Base-by-base conservation (phyloP, 2,329 filamentous ascomycete species). In the Paracamarosporium sp. region DNA sequence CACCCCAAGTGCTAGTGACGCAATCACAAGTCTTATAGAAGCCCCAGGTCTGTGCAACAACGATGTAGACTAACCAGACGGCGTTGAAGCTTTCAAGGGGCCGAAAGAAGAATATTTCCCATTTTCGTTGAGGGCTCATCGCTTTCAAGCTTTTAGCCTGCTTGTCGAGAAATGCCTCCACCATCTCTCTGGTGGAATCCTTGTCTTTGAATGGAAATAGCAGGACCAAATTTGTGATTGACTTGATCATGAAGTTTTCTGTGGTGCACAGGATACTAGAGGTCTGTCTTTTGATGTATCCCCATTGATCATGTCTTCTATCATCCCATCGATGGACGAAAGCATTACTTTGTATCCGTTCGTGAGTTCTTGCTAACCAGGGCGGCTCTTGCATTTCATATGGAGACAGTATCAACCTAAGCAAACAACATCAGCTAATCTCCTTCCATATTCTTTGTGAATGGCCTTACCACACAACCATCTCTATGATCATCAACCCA, bases 1-100 rank as follows among this genome's bases (percentile, higher is more conserved):
- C 60, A 0, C 63, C 73, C 76, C 78, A 80, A 5, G 56, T 67
- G 20, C 74, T 76, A 2, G 76, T 73, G 44, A 77, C 71, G 62
- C 80, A 82, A 15, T 72, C 56, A 63, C 79, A 82, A 2, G 71
- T 80, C 53, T 77, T 75, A 59, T 78, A 79, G 22, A 65, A 65
- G 8, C 80, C 80, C 13, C 77, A 74, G 0, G 79, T 79, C 53
- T 81, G 78, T 3, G 77, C 76, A 22, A 76, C 54, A n/a, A 75
- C 65, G 28, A 76, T 73, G 52, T 75, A 76, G 30, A 46, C 59
- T 2, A 81, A 67, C 73, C 78, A 80, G 7, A 63, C 55, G 1
- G 74, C 68, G 38, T 80, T 81, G 53, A 73, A 51, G 0, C 67
- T 44, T 53, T 81, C 78, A 0, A 76, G 9, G 0, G 75, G 71